A percentile compares a stretch with the other conserved stretches of the same genome.
These are phyloP conservation scores for Penicillium canariense DNA, from an alignment of 495 filamentous ascomycete genomes.

Conservation along the genomic window DNA sequence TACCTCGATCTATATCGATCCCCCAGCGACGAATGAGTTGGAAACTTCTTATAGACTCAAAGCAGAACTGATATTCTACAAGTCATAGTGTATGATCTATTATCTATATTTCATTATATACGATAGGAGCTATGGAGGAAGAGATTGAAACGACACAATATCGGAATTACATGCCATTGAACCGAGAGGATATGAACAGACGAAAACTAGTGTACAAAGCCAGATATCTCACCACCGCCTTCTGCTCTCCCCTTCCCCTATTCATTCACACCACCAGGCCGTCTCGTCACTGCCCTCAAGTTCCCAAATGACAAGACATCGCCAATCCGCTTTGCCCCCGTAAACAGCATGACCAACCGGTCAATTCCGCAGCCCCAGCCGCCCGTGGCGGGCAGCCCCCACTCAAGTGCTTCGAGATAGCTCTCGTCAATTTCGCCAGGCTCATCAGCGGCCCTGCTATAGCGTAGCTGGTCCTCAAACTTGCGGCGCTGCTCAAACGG, in stretches of 20 bases:
- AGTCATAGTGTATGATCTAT: too few relatives aligned
- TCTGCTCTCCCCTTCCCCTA: too few relatives aligned
- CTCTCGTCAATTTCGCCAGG: conserved; percentile 66
- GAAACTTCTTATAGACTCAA: too few relatives aligned
- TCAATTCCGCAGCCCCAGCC: conserved; percentile 96
- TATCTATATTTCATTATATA: too few relatives aligned
- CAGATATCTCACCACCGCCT: too few relatives aligned
- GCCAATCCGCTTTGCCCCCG: conserved; percentile 68
- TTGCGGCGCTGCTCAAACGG: conserved; percentile 84
- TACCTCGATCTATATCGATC: too few relatives aligned
- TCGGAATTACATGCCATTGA: neutral
- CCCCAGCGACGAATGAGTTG: too few relatives aligned
- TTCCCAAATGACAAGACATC: conserved; percentile 88
- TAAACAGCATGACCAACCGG: conserved; percentile 83
- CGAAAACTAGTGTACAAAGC: conserved; percentile 7
- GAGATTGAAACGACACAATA: neutral
- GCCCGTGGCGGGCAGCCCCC: conserved; percentile 87
- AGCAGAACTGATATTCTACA: too few relatives aligned
- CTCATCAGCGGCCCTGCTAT: conserved; percentile 35
- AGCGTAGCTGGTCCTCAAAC: conserved; percentile 62
- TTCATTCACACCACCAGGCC: conserved; percentile 1
- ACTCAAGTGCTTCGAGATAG: conserved; percentile 79
- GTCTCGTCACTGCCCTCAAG: conserved; percentile 51
- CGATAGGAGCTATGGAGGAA: too few relatives aligned
- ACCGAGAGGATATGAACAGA: neutral